These are phyloP conservation scores for Skeletonema tropicum DNA, from an alignment of 108 stramenopile genomes.

Conservation along the genomic window DNA sequence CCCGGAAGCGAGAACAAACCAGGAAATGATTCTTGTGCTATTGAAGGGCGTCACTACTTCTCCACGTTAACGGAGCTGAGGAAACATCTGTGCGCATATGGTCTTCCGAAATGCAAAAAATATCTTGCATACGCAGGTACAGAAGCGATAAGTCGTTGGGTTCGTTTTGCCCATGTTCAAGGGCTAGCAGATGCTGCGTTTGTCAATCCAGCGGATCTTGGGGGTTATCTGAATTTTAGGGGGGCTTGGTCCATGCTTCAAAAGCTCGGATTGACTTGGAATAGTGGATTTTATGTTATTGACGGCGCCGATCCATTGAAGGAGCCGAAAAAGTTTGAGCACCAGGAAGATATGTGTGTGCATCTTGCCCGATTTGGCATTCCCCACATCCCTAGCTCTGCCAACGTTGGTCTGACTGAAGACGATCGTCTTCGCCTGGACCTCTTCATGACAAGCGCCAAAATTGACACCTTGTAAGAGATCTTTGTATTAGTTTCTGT, in stretches of 20 bases:
- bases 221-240: slow-evolving; percentile 1
- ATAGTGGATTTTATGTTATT: slow-evolving; percentile 11
- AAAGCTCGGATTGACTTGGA: slow-evolving; percentile 32
- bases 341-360: slow-evolving; percentile 9
- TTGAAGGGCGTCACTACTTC: slow-evolving; percentile 35
- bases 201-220: slow-evolving; percentile 20
- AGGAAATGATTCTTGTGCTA: slow-evolving; percentile 23
- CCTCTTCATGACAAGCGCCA: slow-evolving; percentile 11
- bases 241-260: slow-evolving; percentile 24
- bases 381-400: not conserved
- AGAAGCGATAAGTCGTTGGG: slow-evolving; percentile 14
- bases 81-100: slow-evolving; percentile 42
- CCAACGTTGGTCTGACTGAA: not conserved
- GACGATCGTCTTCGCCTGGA: slow-evolving; percentile 33
- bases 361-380: slow-evolving; percentile 46
- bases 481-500: not conserved
- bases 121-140: not conserved
- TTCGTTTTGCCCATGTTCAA: slow-evolving; percentile 31
- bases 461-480: slow-evolving; percentile 24
- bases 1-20: slow-evolving; percentile 41
- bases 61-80: slow-evolving; percentile 16
- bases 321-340: slow-evolving; percentile 17
- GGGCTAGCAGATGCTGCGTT: slow-evolving; percentile 3
- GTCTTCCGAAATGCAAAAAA: slow-evolving; percentile 23
- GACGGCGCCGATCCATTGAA: slow-evolving; percentile 13